Evolutionary conservation across 1,284 basidiomycete genomes (phyloP), one percentile per base, ranked within the genome.

Genomic region (Tylopilus sp.): DNA sequence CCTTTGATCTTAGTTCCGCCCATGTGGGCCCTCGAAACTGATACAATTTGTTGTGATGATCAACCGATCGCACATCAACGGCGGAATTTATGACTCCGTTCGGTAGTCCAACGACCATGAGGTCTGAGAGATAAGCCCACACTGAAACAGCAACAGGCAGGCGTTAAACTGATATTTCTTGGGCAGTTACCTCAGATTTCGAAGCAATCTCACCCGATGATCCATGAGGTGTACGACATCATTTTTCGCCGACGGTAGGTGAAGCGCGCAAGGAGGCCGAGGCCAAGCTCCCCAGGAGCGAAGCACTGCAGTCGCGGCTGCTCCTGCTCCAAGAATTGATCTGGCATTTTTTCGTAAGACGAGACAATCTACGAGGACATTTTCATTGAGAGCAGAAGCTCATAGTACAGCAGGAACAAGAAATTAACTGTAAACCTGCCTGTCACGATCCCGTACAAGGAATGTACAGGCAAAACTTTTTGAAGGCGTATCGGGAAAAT

Each of bases 391-490:
- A 53, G 26, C 37, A 52, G 34, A 50, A 61, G 44, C 41, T 54
- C 55, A 53, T 59, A 55, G 49, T 64, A 69, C 63, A 66, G 57
- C 61, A 60, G 52, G 54, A 53, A 54, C 54, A 54, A 55, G 52
- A 60, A 65, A 51, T 63, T 52, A 31, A 48, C 46, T 48, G 45
- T 60, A 55, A 69, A 65, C 63, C 67, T 69, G 63, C 67, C 67
- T 68, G 62, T 56, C 55, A 56, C 59, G 52, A 45, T 48, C 55
- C 60, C 52, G 65, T 63, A 66, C 65, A 42, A 58, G 43, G 45
- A 52, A 61, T 61, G 65, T 68, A 65, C 65, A 67, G 53, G 58
- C 30, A 67, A 61, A 35, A 44, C 34, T 59, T 66, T 63, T 68
- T 61, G 65, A 55, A 60, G 53, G 53, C 42, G 52, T 63, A 65